phyloP scores from a whole-genome alignment of 1,139 yeast species.

The Magnusiomyces fungicola region DNA sequence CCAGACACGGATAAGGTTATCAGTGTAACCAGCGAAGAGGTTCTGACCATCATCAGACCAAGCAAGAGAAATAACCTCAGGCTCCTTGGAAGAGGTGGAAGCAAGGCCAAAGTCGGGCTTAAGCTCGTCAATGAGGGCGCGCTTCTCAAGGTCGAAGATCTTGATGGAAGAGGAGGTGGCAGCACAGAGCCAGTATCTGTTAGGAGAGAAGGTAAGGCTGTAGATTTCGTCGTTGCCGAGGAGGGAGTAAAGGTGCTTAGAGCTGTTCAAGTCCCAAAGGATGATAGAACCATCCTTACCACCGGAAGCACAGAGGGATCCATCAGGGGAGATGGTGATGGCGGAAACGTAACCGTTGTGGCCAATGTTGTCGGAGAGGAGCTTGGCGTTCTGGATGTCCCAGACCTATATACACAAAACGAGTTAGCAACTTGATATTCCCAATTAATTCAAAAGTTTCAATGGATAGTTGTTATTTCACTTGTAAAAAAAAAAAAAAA shows the following conservation, averaged over 20 bases:
- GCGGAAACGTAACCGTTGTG: slow-evolving; percentile 99
- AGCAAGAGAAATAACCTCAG: slow-evolving; percentile 96
- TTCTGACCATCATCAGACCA: slow-evolving; percentile 99
- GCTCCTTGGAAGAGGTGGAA: slow-evolving; percentile 85
- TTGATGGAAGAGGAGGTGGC: slow-evolving; percentile 97
- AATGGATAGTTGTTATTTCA: too few relatives aligned
- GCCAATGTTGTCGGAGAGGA: slow-evolving; percentile 96
- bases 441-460: slow-evolving; percentile 1
- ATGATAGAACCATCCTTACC: slow-evolving; percentile 99
- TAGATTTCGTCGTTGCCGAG: slow-evolving; percentile 95
- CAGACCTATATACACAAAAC: slow-evolving; percentile 57
- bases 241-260: slow-evolving; percentile 88
- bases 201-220: slow-evolving; percentile 99
- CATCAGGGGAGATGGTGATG: slow-evolving; percentile 99
- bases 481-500: slow-evolving; percentile 1
- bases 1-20: slow-evolving; percentile 99
- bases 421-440: neutral
- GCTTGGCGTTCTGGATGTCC: slow-evolving; percentile 82
- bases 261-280: slow-evolving; percentile 95
- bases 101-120: slow-evolving; percentile 94
- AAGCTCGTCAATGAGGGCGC: slow-evolving; percentile 94
- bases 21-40: slow-evolving; percentile 99
- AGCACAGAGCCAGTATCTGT: slow-evolving; percentile 99
- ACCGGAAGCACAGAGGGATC: slow-evolving; percentile 98
- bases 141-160: slow-evolving; percentile 97